A percentile compares a stretch with the other conserved stretches of the same genome.
These are phyloP conservation scores for Puccinellia tenuiflora DNA, from an alignment of 176 grass and related monocot species.

Conservation along the genomic window DNA sequence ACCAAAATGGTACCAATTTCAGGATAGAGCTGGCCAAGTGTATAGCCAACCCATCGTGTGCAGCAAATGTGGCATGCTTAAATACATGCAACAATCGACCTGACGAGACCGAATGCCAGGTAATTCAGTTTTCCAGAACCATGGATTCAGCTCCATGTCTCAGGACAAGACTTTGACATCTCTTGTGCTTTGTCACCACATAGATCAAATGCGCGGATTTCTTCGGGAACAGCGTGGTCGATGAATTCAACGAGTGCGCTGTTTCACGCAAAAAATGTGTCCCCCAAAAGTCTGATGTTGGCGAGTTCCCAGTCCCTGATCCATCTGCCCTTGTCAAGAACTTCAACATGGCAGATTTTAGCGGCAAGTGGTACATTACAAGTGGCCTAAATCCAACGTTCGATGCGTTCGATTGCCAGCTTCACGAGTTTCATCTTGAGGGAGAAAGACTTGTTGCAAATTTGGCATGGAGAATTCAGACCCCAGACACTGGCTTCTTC, in stretches of 20 bases:
- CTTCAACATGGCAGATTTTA: conserved; percentile 90
- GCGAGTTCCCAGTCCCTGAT: conserved; percentile 78
- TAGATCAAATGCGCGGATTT: conserved; percentile 98
- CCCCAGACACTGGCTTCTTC: conserved; percentile 74
- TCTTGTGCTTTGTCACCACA: background rate
- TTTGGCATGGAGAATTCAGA: conserved; percentile 72
- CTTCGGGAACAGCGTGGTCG: conserved; percentile 87
- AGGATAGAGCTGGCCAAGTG: conserved; percentile 94
- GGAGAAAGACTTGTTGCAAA: conserved; percentile 71
- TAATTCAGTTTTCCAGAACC: conserved; percentile 19
- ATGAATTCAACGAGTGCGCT: conserved; percentile 94
- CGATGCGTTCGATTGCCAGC: conserved; percentile 83
- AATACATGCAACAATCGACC: conserved; percentile 89
- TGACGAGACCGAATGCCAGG: conserved; percentile 98
- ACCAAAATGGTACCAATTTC: background rate
- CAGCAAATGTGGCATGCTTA: conserved; percentile 95
- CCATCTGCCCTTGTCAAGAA: conserved; percentile 57
- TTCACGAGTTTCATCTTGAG: conserved; percentile 85
- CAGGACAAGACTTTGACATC: background rate
- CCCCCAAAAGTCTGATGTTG: conserved; percentile 71
- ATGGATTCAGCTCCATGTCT: background rate
- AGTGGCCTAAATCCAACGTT: conserved; percentile 94
- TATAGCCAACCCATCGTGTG: conserved; percentile 91
- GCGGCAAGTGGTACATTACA: conserved; percentile 92
- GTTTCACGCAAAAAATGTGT: conserved; percentile 97